Base-by-base conservation (phyloP, 306 rosid species). In the Lablab purpureus region DNA sequence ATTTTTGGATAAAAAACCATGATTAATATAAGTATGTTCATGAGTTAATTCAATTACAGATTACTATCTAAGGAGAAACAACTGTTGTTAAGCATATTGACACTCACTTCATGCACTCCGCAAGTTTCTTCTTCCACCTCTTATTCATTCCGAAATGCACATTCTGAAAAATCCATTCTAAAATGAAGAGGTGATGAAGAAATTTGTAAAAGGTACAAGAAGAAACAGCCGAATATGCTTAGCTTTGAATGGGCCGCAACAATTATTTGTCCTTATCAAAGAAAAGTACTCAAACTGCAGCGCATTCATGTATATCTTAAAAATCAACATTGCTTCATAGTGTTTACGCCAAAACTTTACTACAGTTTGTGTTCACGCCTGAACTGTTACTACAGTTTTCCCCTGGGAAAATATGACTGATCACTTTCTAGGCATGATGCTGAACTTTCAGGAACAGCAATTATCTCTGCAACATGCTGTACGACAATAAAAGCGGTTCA, bases 401-500 rank as follows among this genome's bases (percentile, higher is more conserved):
- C 23, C 51, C 47, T 6, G 34, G 43, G 40, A 34, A 50, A 50
- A 10, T 15, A 7, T 28, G 27, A 59, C 43, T 43, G 27, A 11
- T 76, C 40, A 11, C 12, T 82, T 50, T 77, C 21, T 54, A 71
- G 37, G 25, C n/a, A 23, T 3, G 23, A 34, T 22, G 52, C 45
- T 59, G 65, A 77, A 63, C 71, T 32, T 65, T 65, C 76, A 72
- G 65, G 71, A 77, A 64, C 58, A 72, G 49, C 22, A 71, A 30
- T 68, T 54, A 56, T 65, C 64, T 64, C 52, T 45, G 72, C 75
- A 43, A 86, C 77, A 54, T 54, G 12, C 56, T 49, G 30, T 7
- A 58, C 56, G 30, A 2, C 67, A 66, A 59, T 45, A 37, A 70
- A 74, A 80, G 74, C 43, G 63, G 77, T 32, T 25, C 63, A 63